phyloP scores from a whole-genome alignment of 2,329 filamentous ascomycete species.

The Tolypocladium endophyticum region DNA sequence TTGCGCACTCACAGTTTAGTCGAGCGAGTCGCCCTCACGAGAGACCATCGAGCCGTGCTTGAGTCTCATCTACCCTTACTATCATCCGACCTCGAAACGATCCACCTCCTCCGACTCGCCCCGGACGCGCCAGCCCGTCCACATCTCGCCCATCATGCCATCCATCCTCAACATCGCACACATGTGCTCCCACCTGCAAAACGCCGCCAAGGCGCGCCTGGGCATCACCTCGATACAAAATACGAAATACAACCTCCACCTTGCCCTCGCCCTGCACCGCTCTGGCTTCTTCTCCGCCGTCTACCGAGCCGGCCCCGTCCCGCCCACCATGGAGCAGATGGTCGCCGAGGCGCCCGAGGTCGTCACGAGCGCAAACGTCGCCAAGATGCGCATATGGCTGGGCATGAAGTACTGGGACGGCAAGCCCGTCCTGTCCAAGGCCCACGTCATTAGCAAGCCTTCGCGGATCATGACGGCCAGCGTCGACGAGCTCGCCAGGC shows the following conservation, averaged over 20 bases:
- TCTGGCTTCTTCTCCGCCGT: slow-evolving; percentile 74
- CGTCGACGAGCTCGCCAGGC: slow-evolving; percentile 46
- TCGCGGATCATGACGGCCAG: slow-evolving; percentile 61
- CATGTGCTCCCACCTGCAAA: slow-evolving; percentile 85
- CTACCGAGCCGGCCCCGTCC: slow-evolving; percentile 54
- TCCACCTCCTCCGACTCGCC: not conserved
- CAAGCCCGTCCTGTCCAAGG: slow-evolving; percentile 61
- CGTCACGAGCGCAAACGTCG: slow-evolving; percentile 60
- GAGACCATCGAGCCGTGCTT: not conserved
- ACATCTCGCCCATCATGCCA: slow-evolving; percentile 18
- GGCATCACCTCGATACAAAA: slow-evolving; percentile 75
- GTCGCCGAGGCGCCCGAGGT: slow-evolving; percentile 37
- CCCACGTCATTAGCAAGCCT: slow-evolving; percentile 61
- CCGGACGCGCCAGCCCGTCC: not conserved
- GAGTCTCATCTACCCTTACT: not conserved
- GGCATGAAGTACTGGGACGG: slow-evolving; percentile 85
- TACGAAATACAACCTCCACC: slow-evolving; percentile 67
- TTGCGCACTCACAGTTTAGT: not conserved
- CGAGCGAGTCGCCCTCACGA: not conserved
- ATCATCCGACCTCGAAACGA: not conserved
- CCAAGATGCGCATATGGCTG: slow-evolving; percentile 70
- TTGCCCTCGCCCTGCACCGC: slow-evolving; percentile 70
- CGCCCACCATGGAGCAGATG: slow-evolving; percentile 37
- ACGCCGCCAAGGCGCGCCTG: slow-evolving; percentile 74
- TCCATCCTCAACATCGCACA: slow-evolving; percentile 61